Evolutionary conservation across 2,329 filamentous ascomycete genomes (phyloP).

Genomic region (Fusarium sp.): DNA sequence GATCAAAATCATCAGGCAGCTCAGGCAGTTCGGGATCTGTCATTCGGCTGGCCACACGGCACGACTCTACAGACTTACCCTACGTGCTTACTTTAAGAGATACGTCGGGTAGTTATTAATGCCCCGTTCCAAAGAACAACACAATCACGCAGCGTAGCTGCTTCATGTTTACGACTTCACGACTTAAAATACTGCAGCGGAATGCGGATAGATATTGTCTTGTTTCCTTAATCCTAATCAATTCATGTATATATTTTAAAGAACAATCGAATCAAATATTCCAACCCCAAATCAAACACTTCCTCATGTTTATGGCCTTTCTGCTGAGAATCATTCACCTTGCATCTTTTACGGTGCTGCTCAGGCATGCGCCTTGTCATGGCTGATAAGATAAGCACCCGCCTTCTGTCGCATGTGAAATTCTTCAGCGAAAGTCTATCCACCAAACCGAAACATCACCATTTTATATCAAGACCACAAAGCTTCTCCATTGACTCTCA

Average conservation of each 20-base stretch:
- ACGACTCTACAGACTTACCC: conserved; percentile 52
- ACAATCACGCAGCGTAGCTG: conserved; percentile 13
- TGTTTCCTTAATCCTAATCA: conserved; percentile 45
- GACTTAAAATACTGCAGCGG: conserved; percentile 33
- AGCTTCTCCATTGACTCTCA: not conserved
- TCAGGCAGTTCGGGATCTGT: conserved; percentile 60
- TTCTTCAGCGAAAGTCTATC: conserved; percentile 36
- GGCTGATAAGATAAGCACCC: conserved; percentile 44
- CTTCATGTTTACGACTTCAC: conserved; percentile 46
- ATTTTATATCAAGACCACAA: not conserved
- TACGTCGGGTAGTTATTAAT: conserved; percentile 50
- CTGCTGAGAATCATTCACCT: not conserved
- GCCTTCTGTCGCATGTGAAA: conserved; percentile 45
- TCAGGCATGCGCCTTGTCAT: conserved; percentile 2
- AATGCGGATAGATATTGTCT: conserved; percentile 19
- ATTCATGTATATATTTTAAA: conserved; percentile 22
- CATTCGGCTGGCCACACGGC: conserved; percentile 61
- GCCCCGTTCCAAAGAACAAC: conserved; percentile 8
- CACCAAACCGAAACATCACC: conserved; percentile 36
- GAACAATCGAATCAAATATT: not conserved
- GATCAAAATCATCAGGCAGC: conserved; percentile 55
- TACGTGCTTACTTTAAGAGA: conserved; percentile 56
- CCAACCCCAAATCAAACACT: not conserved
- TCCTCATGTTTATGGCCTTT: not conserved
- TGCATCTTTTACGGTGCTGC: not conserved